Percentiles rank a stretch among this genome's conserved stretches.
phyloP scores from a whole-genome alignment of 1,284 basidiomycete species.

The Pseudozyma tsukubaensis region DNA sequence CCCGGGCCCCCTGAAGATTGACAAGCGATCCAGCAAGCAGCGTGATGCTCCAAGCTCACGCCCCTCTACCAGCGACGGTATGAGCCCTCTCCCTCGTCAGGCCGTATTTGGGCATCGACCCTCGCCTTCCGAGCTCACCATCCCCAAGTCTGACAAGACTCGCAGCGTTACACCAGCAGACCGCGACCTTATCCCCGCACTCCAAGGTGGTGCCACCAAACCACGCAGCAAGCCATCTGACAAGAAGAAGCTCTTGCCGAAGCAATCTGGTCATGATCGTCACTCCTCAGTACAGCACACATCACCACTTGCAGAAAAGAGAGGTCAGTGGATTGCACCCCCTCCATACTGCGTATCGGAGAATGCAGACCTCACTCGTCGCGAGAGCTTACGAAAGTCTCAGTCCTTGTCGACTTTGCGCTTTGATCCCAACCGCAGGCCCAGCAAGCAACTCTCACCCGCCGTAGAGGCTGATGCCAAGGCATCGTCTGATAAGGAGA shows the following conservation, averaged over 20 bases:
- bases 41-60: background rate
- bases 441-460: background rate
- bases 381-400: conserved; percentile 23
- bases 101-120: conserved; percentile 35
- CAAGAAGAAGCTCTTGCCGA: conserved; percentile 14
- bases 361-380: background rate
- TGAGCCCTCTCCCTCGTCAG: conserved; percentile 23
- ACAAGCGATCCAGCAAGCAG: conserved; percentile 1
- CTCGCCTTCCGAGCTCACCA: conserved; percentile 19
- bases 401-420: conserved; percentile 24
- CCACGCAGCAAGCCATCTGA: conserved; percentile 6
- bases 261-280: background rate
- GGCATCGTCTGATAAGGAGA: background rate
- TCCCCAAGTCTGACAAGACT: background rate
- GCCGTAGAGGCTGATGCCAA: background rate
- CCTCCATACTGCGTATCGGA: conserved; percentile 17
- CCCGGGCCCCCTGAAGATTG: background rate
- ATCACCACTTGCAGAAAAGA: background rate
- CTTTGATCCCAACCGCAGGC: conserved; percentile 13
- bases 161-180: conserved; percentile 7
- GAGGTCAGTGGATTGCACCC: conserved; percentile 5
- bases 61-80: conserved; percentile 15
- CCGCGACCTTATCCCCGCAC: conserved; percentile 20
- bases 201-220: conserved; percentile 12
- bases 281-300: conserved; percentile 1